Evolutionary conservation across 2,329 filamentous ascomycete species (phyloP), one percentile per base, ranked within the genome.

Genomic region (Pseudocercospora pini-densiflorae): DNA sequence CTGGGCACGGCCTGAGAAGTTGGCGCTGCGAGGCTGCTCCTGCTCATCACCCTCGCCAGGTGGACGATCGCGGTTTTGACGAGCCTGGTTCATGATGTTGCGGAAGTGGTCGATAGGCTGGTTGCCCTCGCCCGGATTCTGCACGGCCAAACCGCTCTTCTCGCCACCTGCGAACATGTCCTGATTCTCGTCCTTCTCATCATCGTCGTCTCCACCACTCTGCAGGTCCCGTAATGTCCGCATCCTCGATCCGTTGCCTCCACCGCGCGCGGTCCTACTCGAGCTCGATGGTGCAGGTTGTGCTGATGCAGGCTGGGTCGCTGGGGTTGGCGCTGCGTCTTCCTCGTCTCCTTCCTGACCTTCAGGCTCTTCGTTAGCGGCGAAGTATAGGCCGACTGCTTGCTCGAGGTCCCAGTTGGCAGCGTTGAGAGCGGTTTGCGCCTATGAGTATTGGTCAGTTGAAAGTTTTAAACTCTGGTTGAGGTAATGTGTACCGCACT

Each of bases 121-220:
- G 14, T 59, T 62, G 24, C 66, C 71, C 24, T 86, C 83, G 73
- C 86, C 84, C 1, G 88, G 88, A 72, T 90, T 88, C 75, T 90
- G 86, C 63, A 90, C 88, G 6, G 88, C 88, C 27, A 90, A 79
- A n/a, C 87, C 88, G 31, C 92, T 94, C 84, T 95, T 95, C 80
- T 94, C 92, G 36, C 92, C 92, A 60, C 92, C 92, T 21, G 92
- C 90, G 78, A 94, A 95, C 69, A 94, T 82, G 75, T 95, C 91
- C 65, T 83, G 82, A 27, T 88, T 85, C 40, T 87, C 83, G 29
- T 89, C 86, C 1, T 89, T 84, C 1, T 85, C 81, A 16, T 89
- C 86, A 3, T 86, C 84, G n/a, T 90, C 86, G 60, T 89, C 85
- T 40, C 74, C 75, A 1, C 84, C 80, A 57, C 76, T 74, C 72